These are phyloP conservation scores for Hemisphaericaspora subhashii DNA, from an alignment of 1,139 yeast species.

Conservation along the genomic window DNA sequence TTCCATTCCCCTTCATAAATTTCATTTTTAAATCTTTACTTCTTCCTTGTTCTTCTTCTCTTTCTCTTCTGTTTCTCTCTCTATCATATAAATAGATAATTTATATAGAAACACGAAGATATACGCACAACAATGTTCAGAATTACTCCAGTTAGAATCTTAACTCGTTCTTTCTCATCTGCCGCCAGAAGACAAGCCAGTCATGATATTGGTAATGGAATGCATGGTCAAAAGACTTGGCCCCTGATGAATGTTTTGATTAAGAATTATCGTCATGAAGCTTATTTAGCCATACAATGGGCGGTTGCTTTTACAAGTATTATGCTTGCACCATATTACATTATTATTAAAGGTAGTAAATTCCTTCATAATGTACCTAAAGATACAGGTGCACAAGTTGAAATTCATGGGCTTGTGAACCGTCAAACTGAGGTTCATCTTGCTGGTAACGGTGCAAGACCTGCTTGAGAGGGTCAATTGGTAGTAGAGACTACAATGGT, in stretches of 20 bases:
- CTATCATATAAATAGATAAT: no score
- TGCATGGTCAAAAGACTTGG: constrained; percentile 12
- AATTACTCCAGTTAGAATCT: constrained; percentile 4
- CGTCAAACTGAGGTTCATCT: neutral
- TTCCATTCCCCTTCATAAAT: no score
- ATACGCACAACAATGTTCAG: constrained; percentile 6
- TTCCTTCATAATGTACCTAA: constrained; percentile 13
- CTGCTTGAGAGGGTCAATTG: neutral
- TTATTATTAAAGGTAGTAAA: constrained; percentile 7
- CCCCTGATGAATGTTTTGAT: constrained; percentile 9
- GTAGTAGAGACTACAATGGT: neutral
- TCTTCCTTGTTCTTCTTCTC: no score
- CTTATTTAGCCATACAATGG: constrained; percentile 8
- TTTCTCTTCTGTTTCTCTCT: neutral
- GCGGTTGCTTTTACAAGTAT: constrained; percentile 9
- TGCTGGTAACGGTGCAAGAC: neutral
- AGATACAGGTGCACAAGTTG: constrained; percentile 15
- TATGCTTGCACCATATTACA: constrained; percentile 13
- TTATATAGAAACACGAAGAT: no score
- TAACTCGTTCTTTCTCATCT: constrained; percentile 6
- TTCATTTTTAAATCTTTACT: no score
- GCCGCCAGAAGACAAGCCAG: constrained; percentile 7
- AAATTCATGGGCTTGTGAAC: neutral
- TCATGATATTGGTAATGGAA: constrained; percentile 8
- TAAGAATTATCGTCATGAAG: constrained; percentile 8